Evolutionary conservation across 306 rosid species (phyloP).

Genomic region (Vachellia collinsii): DNA sequence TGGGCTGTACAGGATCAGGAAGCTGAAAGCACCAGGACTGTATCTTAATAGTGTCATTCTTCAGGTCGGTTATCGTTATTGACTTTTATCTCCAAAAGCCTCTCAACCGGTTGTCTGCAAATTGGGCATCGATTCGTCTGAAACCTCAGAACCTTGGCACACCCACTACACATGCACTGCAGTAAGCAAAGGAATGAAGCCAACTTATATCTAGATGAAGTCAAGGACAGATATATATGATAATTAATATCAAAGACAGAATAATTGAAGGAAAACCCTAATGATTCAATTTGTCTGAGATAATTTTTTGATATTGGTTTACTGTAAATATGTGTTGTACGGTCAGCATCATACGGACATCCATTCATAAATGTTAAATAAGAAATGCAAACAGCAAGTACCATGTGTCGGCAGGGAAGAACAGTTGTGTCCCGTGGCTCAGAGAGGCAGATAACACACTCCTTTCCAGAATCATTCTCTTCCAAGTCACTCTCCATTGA

Average conservation of each 20-base stretch:
- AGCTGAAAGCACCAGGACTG: conserved; percentile 2
- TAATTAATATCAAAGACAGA: conserved; percentile 21
- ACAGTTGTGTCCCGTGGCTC: conserved; percentile 89
- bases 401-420: conserved; percentile 97
- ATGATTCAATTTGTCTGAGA: not conserved
- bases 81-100: conserved; percentile 84
- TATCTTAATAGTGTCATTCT: conserved; percentile 47
- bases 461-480: conserved; percentile 79
- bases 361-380: conserved; percentile 11
- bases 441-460: conserved; percentile 88
- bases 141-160: conserved; percentile 80
- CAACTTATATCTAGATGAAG: conserved; percentile 23
- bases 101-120: conserved; percentile 87
- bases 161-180: conserved; percentile 89
- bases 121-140: conserved; percentile 87
- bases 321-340: not conserved
- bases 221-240: conserved; percentile 10
- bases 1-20: conserved; percentile 41
- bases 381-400: conserved; percentile 38
- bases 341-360: conserved; percentile 10
- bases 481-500: conserved; percentile 65
- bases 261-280: conserved; percentile 5
- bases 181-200: conserved; percentile 37
- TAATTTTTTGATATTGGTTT: not conserved
- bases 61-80: conserved; percentile 44